These are phyloP conservation scores for Monosporascus sp. DNA, from an alignment of 2,329 filamentous ascomycete genomes.

Conservation along the genomic window DNA sequence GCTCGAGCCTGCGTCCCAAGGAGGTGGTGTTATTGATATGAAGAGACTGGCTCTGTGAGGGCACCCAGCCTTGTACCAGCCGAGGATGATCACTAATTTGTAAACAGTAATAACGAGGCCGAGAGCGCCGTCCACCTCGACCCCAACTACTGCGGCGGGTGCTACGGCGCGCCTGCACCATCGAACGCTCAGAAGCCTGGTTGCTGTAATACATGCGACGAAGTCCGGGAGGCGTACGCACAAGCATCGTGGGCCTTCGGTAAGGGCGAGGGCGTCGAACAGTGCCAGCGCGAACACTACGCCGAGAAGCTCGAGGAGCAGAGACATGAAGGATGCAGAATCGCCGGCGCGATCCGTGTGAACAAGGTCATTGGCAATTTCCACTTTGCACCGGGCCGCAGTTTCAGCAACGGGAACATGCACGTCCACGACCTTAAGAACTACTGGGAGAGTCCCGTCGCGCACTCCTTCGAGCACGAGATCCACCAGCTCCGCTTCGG, in stretches of 20 bases:
- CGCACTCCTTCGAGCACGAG: constrained; percentile 83
- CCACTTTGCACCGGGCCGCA: constrained; percentile 92
- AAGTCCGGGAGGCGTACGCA: constrained; percentile 93
- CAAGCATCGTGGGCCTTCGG: constrained; percentile 90
- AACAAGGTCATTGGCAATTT: constrained; percentile 99
- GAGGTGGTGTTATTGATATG: constrained; percentile 68
- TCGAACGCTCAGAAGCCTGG: constrained; percentile 68
- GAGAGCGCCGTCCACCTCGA: constrained; percentile 73
- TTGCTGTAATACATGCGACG: constrained; percentile 96
- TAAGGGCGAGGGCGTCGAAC: constrained; percentile 84
- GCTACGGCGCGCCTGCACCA: constrained; percentile 80
- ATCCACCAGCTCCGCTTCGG: constrained; percentile 91
- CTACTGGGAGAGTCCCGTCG: constrained; percentile 72
- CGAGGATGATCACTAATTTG: constrained; percentile 3
- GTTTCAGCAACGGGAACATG: constrained; percentile 93
- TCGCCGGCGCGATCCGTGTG: constrained; percentile 86
- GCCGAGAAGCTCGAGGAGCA: constrained; percentile 81
- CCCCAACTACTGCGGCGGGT: constrained; percentile 87
- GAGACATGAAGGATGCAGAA: constrained; percentile 85
- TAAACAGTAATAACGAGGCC: constrained; percentile 47
- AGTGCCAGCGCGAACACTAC: constrained; percentile 94
- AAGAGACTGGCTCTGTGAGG: constrained; percentile 63
- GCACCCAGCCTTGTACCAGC: too few species aligned
- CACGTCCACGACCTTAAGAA: constrained; percentile 97
- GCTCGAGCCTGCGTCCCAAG: constrained; percentile 65